Base-by-base conservation (phyloP, 179 eudicot genomes). In the Pouteria campechiana region DNA sequence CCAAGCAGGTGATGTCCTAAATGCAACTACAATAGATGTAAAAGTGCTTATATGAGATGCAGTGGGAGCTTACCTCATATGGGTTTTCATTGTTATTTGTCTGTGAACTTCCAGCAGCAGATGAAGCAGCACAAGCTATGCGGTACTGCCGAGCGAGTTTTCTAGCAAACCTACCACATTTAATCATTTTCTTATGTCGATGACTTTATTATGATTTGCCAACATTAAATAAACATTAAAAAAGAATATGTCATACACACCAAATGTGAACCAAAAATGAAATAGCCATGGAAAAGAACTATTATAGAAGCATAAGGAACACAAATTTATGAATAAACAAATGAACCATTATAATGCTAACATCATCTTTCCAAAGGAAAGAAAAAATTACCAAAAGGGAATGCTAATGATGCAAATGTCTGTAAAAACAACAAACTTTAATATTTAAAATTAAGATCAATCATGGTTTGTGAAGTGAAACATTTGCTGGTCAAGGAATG, bases 101-200 rank as follows among this genome's bases (percentile, higher is more conserved):
- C 53, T 83, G 61, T 3, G 83, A 65, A 61, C 76, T 78, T 39
- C 86, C 95, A 32, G 93, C 86, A 9, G 93, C 86, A 19, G 86
- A 78, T 25, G 80, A 71, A 48, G 97, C 83, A 32, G 75, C 69
- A 67, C 74, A 72, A 21, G 67, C 22, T 44, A 78, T 34, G 49
- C 67, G 56, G 54, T 24, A 35, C 33, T 43, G 48, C 25, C 35
- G 48, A 0, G 48, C 65, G 25, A 23, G 35, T 44, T 46, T 34
- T 44, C 56, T 67, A 23, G 60, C 25, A 54, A 64, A 43, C 67
- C 88, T 76, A 61, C 35, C 7, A 32, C 46, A 42, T 40, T 17
- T 33, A 45, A 44, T n/a, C n/a, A n/a, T n/a, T n/a, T n/a, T n/a
- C n/a, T n/a, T n/a, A n/a, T n/a, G n/a, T n/a, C n/a, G 3, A 16